Percentiles rank a stretch among this genome's conserved stretches.
Evolutionary conservation across 495 filamentous ascomycete genomes (phyloP).

Genomic region (Aspergillus bertholletiae): DNA sequence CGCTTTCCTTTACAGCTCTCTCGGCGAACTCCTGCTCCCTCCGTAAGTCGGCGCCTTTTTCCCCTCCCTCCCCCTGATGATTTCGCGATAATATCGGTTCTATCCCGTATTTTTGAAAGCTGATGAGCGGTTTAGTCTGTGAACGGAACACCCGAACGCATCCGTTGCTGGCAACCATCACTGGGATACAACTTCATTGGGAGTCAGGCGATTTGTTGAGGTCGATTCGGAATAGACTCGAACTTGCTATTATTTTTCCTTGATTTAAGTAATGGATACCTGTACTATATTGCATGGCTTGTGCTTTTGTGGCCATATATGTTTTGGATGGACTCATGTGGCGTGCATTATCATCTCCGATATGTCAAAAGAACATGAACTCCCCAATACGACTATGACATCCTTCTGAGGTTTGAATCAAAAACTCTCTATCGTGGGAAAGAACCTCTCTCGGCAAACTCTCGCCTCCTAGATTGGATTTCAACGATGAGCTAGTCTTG

Average conservation of each 20-base stretch:
- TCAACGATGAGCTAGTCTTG: too few species aligned
- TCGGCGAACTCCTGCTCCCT: constrained; percentile 70
- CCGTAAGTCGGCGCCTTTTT: constrained; percentile 50
- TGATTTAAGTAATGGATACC: constrained; percentile 15
- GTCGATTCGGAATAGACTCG: neutral
- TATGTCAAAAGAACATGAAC: neutral
- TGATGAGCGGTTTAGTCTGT: constrained; percentile 13
- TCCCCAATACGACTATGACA: neutral
- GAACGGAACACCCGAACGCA: constrained; percentile 9
- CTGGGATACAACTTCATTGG: neutral
- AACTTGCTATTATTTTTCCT: constrained; percentile 5
- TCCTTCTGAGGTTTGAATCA: too few species aligned
- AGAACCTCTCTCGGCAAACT: too few species aligned
- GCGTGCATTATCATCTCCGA: constrained; percentile 3
- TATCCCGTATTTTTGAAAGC: neutral
- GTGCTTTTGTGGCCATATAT: constrained; percentile 12
- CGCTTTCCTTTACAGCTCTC: constrained; percentile 70
- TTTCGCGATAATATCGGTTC: neutral
- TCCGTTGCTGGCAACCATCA: neutral
- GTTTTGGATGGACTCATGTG: constrained; percentile 4
- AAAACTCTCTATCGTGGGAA: too few species aligned
- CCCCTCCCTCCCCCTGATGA: neutral
- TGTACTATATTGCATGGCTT: constrained; percentile 22
- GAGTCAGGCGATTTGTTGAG: constrained; percentile 1
- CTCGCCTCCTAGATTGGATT: too few species aligned